Evolutionary conservation across 176 grass and related monocot genomes (phyloP), one percentile per base, ranked within the genome.

Genomic region (Poa pratensis): DNA sequence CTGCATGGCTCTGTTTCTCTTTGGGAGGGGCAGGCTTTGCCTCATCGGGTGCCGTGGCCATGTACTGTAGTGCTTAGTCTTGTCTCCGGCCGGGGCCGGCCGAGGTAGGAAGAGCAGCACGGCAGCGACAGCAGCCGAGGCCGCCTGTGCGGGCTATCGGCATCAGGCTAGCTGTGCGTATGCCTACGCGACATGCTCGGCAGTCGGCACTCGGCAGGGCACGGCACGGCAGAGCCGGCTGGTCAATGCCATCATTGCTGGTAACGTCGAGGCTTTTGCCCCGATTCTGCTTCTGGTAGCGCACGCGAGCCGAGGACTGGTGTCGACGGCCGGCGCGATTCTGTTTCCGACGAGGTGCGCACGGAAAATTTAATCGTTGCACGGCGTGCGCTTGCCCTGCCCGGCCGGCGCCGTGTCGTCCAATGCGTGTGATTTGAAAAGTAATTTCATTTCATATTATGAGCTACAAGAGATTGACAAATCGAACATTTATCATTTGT

Each of bases 201-300:
- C 59, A 39, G 7, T 30, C 30, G 42, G 42, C 40, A 30, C 30
- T 30, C 43, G 17, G 18, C 78, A 65, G 52, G 37, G 37, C 37
- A 39, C 43, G 17, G 18, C 78, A 32, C 30, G 30, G 30, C 30
- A 30, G 52, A 1, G 8, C 4, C 32, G 73, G 16, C 12, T 28
- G 83, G 83, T 90, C 78, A 77, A 77, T 42, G 78, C 7, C 78
- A 90, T 86, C 73, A 86, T 90, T 78, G 88, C 58, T 6, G n/a
- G 5, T 10, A 48, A 30, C 28, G 86, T 75, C 32, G 24, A 72
- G 43, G 65, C 19, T 72, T 86, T 73, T 72, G 34, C 72, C 83
- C 72, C 63, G 67, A 82, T 72, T 17, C 23, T 46, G 43, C 43
- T 46, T 46, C 43, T 14, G 75, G 40, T 64, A 14, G 15, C 24